These are phyloP conservation scores for Phytopythium boreale DNA, from an alignment of 352 stramenopile species.

Conservation along the genomic window DNA sequence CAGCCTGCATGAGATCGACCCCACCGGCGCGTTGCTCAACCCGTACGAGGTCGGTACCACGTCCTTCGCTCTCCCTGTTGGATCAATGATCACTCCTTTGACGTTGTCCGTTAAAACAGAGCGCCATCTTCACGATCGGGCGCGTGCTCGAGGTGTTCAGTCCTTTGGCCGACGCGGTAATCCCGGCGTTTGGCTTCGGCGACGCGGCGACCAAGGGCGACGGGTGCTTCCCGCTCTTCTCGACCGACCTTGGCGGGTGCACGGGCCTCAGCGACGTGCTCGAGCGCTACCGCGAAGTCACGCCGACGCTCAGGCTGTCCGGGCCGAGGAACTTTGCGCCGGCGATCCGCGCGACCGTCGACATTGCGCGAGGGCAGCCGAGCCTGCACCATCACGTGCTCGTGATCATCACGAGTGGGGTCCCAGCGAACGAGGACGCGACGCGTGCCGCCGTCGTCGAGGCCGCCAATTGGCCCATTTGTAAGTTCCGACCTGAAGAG, in stretches of 20 bases:
- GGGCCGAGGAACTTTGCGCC: conserved; percentile 62
- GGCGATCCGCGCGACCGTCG: conserved; percentile 66
- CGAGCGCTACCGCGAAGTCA: conserved; percentile 58
- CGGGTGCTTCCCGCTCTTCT: conserved; percentile 51
- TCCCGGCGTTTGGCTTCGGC: conserved; percentile 67
- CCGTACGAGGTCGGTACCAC: conserved; percentile 1
- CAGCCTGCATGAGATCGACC: conserved; percentile 5
- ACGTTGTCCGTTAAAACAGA: conserved; percentile 20
- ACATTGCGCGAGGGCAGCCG: conserved; percentile 34
- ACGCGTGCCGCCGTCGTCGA: conserved; percentile 61
- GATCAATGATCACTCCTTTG: no score
- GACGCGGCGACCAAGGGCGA: conserved; percentile 26
- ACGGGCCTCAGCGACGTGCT: conserved; percentile 53
- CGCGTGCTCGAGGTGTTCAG: conserved; percentile 74
- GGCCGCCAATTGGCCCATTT: conserved; percentile 76
- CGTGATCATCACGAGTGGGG: conserved; percentile 75
- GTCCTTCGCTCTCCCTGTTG: background rate
- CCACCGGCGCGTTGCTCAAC: background rate
- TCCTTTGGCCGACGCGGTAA: conserved; percentile 56
- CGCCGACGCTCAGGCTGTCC: conserved; percentile 59
- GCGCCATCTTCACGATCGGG: conserved; percentile 72
- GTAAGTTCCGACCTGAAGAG: conserved; percentile 21
- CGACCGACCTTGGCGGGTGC: conserved; percentile 26
- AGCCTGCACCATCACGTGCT: conserved; percentile 66
- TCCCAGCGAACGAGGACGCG: conserved; percentile 61